phyloP scores from a whole-genome alignment of 371 early-diverging fungal species.

The Mucor mucedo region DNA sequence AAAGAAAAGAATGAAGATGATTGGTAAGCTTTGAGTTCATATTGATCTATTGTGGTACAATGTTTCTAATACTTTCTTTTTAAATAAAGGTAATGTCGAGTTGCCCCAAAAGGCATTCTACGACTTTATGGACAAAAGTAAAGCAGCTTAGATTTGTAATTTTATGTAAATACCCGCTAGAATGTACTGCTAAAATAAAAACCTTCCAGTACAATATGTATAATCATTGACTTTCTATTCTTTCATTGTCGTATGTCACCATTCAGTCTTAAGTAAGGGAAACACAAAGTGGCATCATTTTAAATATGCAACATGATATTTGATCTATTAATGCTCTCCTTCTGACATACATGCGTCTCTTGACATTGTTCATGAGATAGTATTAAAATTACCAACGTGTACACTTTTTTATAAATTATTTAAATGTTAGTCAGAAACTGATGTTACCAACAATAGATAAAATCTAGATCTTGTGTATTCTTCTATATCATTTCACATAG shows the following conservation, averaged over 20 bases:
- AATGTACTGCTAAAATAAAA: neutral
- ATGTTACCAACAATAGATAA: too few species aligned
- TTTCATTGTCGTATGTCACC: conserved; percentile 1
- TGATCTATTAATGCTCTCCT: neutral
- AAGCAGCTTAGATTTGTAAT: conserved; percentile 11
- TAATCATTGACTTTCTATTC: neutral
- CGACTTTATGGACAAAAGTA: conserved; percentile 65
- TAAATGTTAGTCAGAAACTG: too few species aligned
- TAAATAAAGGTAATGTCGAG: conserved; percentile 64
- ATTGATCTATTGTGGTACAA: neutral
- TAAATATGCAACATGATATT: neutral
- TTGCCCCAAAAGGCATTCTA: conserved; percentile 77
- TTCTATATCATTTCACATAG: too few species aligned
- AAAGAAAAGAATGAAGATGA: conserved; percentile 83
- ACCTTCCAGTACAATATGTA: neutral
- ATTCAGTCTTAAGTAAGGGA: neutral
- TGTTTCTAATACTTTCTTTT: neutral
- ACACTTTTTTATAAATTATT: too few species aligned
- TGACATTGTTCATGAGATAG: neutral
- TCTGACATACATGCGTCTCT: neutral
- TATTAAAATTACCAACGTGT: too few species aligned
- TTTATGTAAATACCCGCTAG: neutral
- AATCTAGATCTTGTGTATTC: too few species aligned
- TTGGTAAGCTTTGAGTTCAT: conserved; percentile 46
- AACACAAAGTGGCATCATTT: conserved; percentile 8